phyloP scores from a whole-genome alignment of 129 eudicot genomes.

The Gnaphalium uliginosum region DNA sequence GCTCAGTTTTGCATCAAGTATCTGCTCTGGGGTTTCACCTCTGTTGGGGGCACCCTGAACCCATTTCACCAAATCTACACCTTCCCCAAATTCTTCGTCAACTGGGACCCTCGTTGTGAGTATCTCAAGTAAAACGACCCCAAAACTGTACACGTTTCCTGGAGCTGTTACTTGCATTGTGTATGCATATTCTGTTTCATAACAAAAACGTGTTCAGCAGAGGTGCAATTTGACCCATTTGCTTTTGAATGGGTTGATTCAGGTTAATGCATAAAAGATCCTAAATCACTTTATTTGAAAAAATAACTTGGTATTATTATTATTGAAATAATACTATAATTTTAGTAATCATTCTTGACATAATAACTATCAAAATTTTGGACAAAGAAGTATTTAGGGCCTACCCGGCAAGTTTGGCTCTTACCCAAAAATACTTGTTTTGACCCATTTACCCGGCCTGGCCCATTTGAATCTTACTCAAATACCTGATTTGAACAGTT shows the following conservation, averaged over 20 bases:
- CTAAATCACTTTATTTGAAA: not conserved
- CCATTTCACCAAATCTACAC: slow-evolving; percentile 96
- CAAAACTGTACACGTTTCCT: slow-evolving; percentile 97
- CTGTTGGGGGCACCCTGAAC: slow-evolving; percentile 84
- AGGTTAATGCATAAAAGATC: not conserved
- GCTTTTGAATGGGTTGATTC: not conserved
- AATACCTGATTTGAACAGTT: slow-evolving; percentile 4
- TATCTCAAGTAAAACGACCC: slow-evolving; percentile 88
- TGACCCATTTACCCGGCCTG: not conserved
- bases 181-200: slow-evolving; percentile 82
- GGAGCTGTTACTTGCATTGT: slow-evolving; percentile 99
- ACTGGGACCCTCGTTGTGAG: slow-evolving; percentile 84
- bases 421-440: not conserved
- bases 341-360: not conserved
- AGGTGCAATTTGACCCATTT: not conserved
- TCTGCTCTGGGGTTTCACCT: slow-evolving; percentile 99
- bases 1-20: slow-evolving; percentile 85
- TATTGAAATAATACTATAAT: not conserved
- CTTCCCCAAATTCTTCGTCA: slow-evolving; percentile 97
- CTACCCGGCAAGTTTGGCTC: not conserved
- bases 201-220: not conserved
- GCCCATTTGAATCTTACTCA: not conserved
- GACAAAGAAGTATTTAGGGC: not conserved
- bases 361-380: not conserved
- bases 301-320: not conserved